Evolutionary conservation across 306 rosid species (phyloP), one percentile per base, ranked within the genome.

Genomic region (Dryas alaskensis): DNA sequence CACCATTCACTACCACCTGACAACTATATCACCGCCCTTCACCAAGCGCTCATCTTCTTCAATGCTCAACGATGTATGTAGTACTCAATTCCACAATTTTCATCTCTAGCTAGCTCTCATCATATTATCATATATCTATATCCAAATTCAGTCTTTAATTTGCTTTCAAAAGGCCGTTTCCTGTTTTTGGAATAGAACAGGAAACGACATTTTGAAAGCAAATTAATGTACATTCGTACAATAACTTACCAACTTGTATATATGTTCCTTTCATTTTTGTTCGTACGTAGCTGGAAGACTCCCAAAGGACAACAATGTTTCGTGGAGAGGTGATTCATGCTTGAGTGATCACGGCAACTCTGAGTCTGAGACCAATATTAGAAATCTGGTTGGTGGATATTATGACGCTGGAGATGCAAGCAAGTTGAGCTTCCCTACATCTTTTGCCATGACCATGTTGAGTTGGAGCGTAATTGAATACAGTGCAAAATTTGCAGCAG

Each of bases 401-500:
- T 88, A 84, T 73, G 90, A 88, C 73, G 90, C 87, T 12, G 93
- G 89, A 10, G 90, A 88, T 62, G 87, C 90, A 2, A 88, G 87
- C 71, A 88, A 88, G 86, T 88, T 88, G 72, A 52, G 84, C 69
- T 88, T 88, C 39, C 90, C 93, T 4, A 31, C 52, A 39, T 73
- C 90, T 8, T 88, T 86, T 76, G 79, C 93, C 69, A 68, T 88
- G 67, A 80, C 90, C 63, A 86, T 88, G 88, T 72, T 88, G 86
- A 88, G 93, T 54, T 88, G 93, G 90, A 88, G 89, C 16, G 93
- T 88, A 3, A 86, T 88, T 37, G 93, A 88, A 75, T 88, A 88
- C 61, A 82, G 81, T 65, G 83, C 81, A 1, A 88, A 84, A 73
- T 88, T 82, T 44, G 83, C 79, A 27, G 93, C 90, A 72, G 73